Conservation (phyloP, 805 yeast species). For the Yarrowia sp. region DNA sequence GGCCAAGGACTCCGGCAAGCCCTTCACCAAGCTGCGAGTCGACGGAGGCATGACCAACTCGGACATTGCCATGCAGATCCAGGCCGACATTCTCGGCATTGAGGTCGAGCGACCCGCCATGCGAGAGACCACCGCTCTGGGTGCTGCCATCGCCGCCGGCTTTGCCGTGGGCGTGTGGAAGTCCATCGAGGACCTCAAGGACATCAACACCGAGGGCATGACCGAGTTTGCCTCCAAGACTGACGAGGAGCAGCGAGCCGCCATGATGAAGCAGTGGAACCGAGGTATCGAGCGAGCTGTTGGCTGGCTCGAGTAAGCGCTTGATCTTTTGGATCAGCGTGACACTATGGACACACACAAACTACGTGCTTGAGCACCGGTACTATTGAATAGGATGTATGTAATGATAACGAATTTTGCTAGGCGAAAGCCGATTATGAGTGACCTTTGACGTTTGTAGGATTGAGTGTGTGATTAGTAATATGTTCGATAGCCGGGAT, state of each 20-base stretch:
- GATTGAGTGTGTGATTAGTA: too few species aligned
- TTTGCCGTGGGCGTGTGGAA: slow-evolving; percentile 76
- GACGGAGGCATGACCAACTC: slow-evolving; percentile 97
- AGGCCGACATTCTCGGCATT: slow-evolving; percentile 89
- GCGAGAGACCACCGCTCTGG: slow-evolving; percentile 92
- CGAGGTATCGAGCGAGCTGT: slow-evolving; percentile 79
- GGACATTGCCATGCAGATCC: slow-evolving; percentile 90
- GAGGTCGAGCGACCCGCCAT: slow-evolving; percentile 80
- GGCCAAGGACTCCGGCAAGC: slow-evolving; percentile 80
- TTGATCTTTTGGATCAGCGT: too few species aligned
- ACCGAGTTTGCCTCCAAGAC: slow-evolving; percentile 50
- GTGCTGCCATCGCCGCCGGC: slow-evolving; percentile 97
- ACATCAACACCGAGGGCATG: slow-evolving; percentile 46
- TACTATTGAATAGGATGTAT: too few species aligned
- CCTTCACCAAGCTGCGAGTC: slow-evolving; percentile 60
- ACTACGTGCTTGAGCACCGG: too few species aligned
- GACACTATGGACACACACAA: too few species aligned
- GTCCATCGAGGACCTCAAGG: slow-evolving; percentile 69
- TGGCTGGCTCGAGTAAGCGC: slow-evolving; percentile 67
- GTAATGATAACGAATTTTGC: too few species aligned
- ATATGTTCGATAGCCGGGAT: too few species aligned
- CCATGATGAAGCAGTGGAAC: slow-evolving; percentile 79
- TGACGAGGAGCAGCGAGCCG: slow-evolving; percentile 65
- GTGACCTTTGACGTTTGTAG: too few species aligned
- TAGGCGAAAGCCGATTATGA: too few species aligned